A percentile compares a stretch with the other conserved stretches of the same genome.
Evolutionary conservation across 345 rosid species (phyloP).

Genomic region (Ceriops zippeliana): DNA sequence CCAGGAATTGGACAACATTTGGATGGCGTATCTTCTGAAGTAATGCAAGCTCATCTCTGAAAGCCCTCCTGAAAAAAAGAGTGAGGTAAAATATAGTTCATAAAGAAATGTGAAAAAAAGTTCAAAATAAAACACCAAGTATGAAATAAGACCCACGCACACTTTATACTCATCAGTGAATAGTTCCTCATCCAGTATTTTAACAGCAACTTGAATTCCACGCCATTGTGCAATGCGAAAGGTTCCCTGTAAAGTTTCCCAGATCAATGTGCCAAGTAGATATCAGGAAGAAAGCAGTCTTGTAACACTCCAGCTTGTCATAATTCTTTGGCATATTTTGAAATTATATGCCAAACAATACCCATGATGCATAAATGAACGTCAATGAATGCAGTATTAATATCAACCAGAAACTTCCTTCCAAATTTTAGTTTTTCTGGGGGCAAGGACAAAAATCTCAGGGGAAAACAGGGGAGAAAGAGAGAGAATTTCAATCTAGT

Average conservation of each 20-base stretch:
- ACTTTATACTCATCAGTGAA: constrained; percentile 72
- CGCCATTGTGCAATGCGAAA: constrained; percentile 78
- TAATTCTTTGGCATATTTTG: too few species aligned
- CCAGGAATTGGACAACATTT: constrained; percentile 95
- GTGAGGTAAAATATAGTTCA: not conserved
- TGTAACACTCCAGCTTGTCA: too few species aligned
- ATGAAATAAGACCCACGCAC: constrained; percentile 39
- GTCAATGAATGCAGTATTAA: too few species aligned
- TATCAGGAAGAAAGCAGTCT: too few species aligned
- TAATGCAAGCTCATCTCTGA: constrained; percentile 87
- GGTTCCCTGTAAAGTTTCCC: constrained; percentile 54
- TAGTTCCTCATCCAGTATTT: constrained; percentile 70
- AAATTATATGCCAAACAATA: too few species aligned
- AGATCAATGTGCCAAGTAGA: too few species aligned
- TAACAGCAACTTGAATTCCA: constrained; percentile 91
- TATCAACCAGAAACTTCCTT: too few species aligned
- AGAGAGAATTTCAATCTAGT: too few species aligned
- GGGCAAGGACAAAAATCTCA: too few species aligned
- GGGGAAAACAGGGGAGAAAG: too few species aligned
- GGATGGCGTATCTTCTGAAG: constrained; percentile 95
- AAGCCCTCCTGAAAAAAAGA: constrained; percentile 50
- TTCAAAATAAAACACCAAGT: not conserved
- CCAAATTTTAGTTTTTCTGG: too few species aligned
- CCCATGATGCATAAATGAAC: too few species aligned
- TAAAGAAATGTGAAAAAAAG: not conserved